These are phyloP conservation scores for Gossypium raimondii DNA, from an alignment of 345 rosid species.

Conservation along the genomic window DNA sequence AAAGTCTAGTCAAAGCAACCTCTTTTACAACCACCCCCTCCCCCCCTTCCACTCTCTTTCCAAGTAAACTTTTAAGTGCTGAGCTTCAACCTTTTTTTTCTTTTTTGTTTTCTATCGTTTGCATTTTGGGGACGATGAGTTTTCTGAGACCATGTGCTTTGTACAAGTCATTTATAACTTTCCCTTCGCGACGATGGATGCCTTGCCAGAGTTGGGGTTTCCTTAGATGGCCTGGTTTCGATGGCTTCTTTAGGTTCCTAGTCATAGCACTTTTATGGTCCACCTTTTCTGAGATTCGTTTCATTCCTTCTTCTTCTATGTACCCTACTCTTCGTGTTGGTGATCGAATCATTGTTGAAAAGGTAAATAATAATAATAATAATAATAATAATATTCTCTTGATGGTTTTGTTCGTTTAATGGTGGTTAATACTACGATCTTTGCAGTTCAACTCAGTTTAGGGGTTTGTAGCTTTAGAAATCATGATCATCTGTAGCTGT, in stretches of 20 bases:
- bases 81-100: neutral
- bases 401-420: neutral
- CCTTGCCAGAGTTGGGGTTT: slow-evolving; percentile 44
- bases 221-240: slow-evolving; percentile 41
- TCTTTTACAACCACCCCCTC: neutral
- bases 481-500: neutral
- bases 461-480: neutral
- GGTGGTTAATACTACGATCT: neutral
- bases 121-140: slow-evolving; percentile 26
- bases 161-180: slow-evolving; percentile 14
- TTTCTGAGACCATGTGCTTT: slow-evolving; percentile 35
- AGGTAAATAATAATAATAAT: slow-evolving; percentile 21
- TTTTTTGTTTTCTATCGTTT: neutral
- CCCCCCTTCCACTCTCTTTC: neutral
- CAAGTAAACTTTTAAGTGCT: neutral
- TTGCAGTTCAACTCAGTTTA: neutral
- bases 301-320: slow-evolving; percentile 41
- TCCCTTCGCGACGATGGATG: slow-evolving; percentile 31
- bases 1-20: neutral
- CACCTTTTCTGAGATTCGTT: slow-evolving; percentile 17
- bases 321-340: slow-evolving; percentile 43
- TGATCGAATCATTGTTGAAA: slow-evolving; percentile 40
- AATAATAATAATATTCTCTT: neutral
- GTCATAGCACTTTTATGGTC: slow-evolving; percentile 35
- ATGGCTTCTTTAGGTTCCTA: slow-evolving; percentile 28